These are phyloP conservation scores for Cutaneotrichosporon spelunceum DNA, from an alignment of 1,284 basidiomycete species.

Conservation along the genomic window DNA sequence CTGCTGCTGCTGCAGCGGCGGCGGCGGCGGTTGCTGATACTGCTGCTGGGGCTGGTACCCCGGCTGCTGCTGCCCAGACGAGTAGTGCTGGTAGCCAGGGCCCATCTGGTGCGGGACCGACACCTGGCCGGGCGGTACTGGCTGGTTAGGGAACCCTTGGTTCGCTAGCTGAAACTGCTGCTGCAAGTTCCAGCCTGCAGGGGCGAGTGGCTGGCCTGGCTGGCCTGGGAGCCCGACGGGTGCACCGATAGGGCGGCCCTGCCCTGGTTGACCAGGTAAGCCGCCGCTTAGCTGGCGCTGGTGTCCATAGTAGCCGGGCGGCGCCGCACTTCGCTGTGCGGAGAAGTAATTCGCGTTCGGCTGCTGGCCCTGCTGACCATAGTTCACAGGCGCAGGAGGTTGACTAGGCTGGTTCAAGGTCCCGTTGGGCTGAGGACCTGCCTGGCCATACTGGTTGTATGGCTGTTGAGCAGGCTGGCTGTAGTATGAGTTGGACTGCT, in stretches of 20 bases:
- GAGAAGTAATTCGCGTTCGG: neutral
- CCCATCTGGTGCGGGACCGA: neutral
- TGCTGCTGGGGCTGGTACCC: neutral
- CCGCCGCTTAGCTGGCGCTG: neutral
- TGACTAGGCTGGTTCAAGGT: neutral
- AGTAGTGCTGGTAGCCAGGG: constrained; percentile 2
- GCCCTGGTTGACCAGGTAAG: constrained; percentile 2
- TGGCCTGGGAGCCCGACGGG: constrained; percentile 7
- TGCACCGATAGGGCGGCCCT: neutral
- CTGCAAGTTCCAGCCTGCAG: constrained; percentile 1
- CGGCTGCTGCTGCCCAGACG: neutral
- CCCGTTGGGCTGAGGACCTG: neutral
- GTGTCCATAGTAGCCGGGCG: neutral
- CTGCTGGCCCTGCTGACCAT: constrained; percentile 4
- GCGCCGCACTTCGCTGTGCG: neutral
- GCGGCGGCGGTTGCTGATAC: constrained; percentile 6
- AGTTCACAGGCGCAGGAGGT: neutral
- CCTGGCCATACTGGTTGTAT: neutral
- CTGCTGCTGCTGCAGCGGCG: constrained; percentile 4
- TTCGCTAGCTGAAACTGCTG: neutral
- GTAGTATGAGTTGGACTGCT: neutral
- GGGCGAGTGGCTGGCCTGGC: constrained; percentile 6
- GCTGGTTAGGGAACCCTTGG: neutral
- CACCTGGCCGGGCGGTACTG: neutral
- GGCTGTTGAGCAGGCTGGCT: neutral